phyloP scores from a whole-genome alignment of 805 yeast genomes.

The Candida nitratophila region DNA sequence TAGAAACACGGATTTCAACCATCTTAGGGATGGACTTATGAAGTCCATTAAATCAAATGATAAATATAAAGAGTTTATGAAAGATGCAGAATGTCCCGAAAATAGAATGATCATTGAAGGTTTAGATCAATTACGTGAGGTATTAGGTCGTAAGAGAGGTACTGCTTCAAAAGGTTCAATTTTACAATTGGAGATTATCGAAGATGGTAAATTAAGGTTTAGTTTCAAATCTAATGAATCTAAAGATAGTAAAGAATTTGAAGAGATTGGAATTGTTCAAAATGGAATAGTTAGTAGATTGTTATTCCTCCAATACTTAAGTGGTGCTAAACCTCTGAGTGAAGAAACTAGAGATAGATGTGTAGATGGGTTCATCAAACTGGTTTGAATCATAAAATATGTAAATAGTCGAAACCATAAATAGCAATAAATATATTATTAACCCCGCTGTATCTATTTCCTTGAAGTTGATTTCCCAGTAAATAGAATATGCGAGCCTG shows the following conservation, averaged over 20 bases:
- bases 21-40: slow-evolving; percentile 81
- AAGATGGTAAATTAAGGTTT: slow-evolving; percentile 39
- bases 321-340: slow-evolving; percentile 61
- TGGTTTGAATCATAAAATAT: neutral
- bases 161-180: slow-evolving; percentile 72
- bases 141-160: slow-evolving; percentile 53
- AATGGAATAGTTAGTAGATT: slow-evolving; percentile 59
- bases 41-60: slow-evolving; percentile 70
- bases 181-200: slow-evolving; percentile 48
- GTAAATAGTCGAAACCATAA: too few species aligned
- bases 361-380: slow-evolving; percentile 10
- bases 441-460: too few species aligned
- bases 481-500: too few species aligned
- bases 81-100: slow-evolving; percentile 37
- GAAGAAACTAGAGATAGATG: slow-evolving; percentile 37
- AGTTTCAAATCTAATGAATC: slow-evolving; percentile 33
- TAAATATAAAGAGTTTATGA: slow-evolving; percentile 40
- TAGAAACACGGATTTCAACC: slow-evolving; percentile 86
- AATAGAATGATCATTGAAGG: slow-evolving; percentile 34
- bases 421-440: too few species aligned
- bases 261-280: slow-evolving; percentile 44
- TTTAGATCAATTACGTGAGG: slow-evolving; percentile 54
- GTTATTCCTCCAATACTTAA: slow-evolving; percentile 69
- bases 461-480: too few species aligned
- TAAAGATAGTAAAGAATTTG: slow-evolving; percentile 23